Evolutionary conservation across 2,329 filamentous ascomycete genomes (phyloP).

Genomic region (Fusarium denticulatum): DNA sequence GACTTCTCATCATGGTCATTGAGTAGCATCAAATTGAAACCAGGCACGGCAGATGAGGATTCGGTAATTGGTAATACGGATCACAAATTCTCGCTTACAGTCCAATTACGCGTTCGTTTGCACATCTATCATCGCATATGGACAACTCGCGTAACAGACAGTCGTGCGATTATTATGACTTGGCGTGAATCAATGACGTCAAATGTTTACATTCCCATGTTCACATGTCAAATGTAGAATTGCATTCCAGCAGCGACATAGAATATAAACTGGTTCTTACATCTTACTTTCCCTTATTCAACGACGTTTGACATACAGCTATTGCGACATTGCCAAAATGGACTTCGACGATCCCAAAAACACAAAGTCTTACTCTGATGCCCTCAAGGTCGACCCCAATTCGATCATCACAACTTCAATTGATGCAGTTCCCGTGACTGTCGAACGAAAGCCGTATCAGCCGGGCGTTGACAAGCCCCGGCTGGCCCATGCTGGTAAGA

Average conservation of each 20-base stretch:
- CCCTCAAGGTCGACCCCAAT: fast-evolving
- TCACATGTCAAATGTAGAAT: neutral
- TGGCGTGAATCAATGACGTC: neutral
- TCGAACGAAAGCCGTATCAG: neutral
- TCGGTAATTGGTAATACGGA: fast-evolving
- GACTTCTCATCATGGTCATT: neutral
- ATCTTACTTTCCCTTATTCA: fast-evolving
- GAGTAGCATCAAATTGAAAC: neutral
- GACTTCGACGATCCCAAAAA: neutral
- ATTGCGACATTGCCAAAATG: neutral
- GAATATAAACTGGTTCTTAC: neutral
- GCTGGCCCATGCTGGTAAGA: fast-evolving
- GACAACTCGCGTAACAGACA: neutral
- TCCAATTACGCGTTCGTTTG: neutral
- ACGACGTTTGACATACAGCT: neutral
- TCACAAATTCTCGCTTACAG: fast-evolving
- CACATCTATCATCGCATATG: fast-evolving
- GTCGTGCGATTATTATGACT: too few relatives aligned
- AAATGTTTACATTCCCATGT: neutral
- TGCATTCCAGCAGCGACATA: fast-evolving
- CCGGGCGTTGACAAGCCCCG: fast-evolving
- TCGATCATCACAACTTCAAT: fast-evolving
- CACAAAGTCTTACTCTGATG: neutral
- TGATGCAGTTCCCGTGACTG: neutral
- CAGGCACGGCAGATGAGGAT: fast-evolving